These are phyloP conservation scores for Spergularia azorica DNA, from an alignment of 179 eudicot species.

Conservation along the genomic window DNA sequence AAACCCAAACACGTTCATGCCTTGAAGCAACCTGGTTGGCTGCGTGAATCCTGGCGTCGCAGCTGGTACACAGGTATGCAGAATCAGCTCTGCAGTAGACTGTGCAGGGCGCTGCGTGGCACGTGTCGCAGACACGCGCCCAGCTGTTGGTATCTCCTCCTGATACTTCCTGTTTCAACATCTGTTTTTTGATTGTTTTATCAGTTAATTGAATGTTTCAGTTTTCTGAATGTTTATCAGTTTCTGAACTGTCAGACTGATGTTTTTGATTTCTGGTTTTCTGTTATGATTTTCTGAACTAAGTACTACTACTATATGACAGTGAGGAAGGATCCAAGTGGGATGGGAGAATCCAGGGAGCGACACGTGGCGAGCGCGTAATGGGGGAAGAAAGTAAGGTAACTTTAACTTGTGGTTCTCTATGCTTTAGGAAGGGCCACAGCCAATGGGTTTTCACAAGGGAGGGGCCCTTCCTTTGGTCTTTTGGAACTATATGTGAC, in stretches of 20 bases:
- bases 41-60: constrained; percentile 46
- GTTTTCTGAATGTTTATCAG: neutral
- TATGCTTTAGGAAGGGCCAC: constrained; percentile 26
- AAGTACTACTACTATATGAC: neutral
- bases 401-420: constrained; percentile 43
- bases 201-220: no score
- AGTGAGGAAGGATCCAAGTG: constrained; percentile 30
- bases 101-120: constrained; percentile 36
- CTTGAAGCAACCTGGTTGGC: constrained; percentile 44
- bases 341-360: constrained; percentile 30
- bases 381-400: constrained; percentile 34
- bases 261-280: neutral
- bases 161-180: constrained; percentile 45
- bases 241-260: neutral
- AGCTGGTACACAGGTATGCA: constrained; percentile 46
- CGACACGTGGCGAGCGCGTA: constrained; percentile 54
- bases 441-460: neutral
- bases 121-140: constrained; percentile 50
- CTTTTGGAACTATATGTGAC: constrained; percentile 20
- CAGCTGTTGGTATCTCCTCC: constrained; percentile 29
- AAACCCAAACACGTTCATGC: constrained; percentile 62
- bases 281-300: neutral
- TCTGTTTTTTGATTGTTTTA: constrained; percentile 5
- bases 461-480: neutral
- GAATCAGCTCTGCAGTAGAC: constrained; percentile 50